Evolutionary conservation across 768 basidiomycete species (phyloP), one percentile per base, ranked within the genome.

Genomic region (Hygrocybe coccinea): DNA sequence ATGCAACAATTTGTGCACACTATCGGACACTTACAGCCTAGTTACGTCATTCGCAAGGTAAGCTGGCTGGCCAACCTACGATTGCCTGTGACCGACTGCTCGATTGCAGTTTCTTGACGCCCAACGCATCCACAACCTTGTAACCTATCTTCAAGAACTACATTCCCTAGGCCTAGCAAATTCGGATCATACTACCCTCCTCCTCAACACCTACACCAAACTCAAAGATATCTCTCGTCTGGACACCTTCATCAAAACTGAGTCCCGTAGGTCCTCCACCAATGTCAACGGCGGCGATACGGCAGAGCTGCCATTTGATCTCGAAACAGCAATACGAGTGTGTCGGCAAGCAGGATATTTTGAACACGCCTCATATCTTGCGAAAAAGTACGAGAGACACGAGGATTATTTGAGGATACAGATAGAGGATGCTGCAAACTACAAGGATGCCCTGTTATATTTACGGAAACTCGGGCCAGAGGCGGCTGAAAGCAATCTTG

Each of bases 161-260:
- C 97, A 99, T 66, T 79, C 89, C 1, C 78, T 86, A 1, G 88
- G 90, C 0, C 83, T 95, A 5, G 95, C 97, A 25, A 98, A 95
- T 64, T 84, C 92, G 0, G 95, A 98, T 63, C 95, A 97, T 65
- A 99, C 97, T 0, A 98, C 97, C 0, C 84, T 99, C 7, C 80
- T 99, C 3, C 82, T 99, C 22, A 98, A 98, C 67, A 94, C 95
- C 5, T 98, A 97, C 71, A 97, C 97, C 50, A 98, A 98, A 67
- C 86, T 97, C 19, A 91, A 93, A 57, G 97, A 99, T 63, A 85
- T 93, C 14, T 69, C 83, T 1, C 85, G 93, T 11, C 80, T 98
- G 1, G 92, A 97, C 62, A 83, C 78, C 56, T 99, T 99, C 69
- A 90, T 99, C 73, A 91, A 89, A 69, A 86, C 91, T 2, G 91